phyloP scores from a whole-genome alignment of 306 rosid species.

The Cyclanthera cordifolia region DNA sequence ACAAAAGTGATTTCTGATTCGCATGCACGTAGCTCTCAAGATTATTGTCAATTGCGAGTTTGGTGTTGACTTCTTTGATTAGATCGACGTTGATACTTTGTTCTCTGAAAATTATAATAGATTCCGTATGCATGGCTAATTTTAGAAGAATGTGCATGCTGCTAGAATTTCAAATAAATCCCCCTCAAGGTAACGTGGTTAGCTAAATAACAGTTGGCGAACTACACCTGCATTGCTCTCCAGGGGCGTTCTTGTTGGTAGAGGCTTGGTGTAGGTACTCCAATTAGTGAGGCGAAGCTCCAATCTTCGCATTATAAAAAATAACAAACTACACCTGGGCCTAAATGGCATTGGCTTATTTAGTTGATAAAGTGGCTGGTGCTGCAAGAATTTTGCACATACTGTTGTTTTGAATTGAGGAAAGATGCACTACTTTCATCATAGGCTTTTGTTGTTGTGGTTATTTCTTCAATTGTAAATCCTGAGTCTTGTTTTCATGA shows the following conservation, averaged over 20 bases:
- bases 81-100: background rate
- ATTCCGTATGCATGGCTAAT: background rate
- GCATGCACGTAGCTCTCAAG: too few species aligned
- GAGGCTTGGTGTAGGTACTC: too few species aligned
- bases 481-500: background rate
- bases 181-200: background rate
- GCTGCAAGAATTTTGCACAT: background rate
- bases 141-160: background rate
- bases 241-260: too few species aligned
- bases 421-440: background rate
- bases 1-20: background rate
- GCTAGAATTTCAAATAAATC: background rate
- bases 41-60: background rate
- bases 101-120: background rate
- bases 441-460: background rate
- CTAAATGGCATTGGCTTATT: background rate
- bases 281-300: too few species aligned
- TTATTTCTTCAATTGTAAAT: background rate
- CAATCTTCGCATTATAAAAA: too few species aligned
- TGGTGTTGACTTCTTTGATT: slow-evolving; percentile 1
- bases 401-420: background rate
- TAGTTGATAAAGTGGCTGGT: background rate
- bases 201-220: background rate
- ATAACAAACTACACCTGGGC: background rate
- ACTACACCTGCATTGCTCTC: background rate